A percentile compares a stretch with the other conserved stretches of the same genome.
Conservation (phyloP, 345 rosid species). For the Kandelia obovata region DNA sequence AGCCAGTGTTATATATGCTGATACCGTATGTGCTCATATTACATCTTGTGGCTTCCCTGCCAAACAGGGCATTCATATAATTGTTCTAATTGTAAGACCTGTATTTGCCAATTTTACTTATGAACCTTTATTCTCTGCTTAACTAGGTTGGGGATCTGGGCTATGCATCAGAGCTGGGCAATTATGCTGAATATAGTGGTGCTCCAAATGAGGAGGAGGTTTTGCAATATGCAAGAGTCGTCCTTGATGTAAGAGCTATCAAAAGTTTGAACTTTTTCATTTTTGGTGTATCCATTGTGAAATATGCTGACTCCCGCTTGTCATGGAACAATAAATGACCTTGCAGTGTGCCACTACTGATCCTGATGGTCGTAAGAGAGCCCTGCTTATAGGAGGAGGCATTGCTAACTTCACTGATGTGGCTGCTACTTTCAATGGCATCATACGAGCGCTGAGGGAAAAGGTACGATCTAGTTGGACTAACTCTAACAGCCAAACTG, state of each 20-base stretch:
- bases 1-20: constrained; percentile 98
- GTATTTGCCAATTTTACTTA: background rate
- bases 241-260: constrained; percentile 66
- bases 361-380: constrained; percentile 91
- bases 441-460: constrained; percentile 82
- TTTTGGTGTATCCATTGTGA: background rate
- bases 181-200: constrained; percentile 97
- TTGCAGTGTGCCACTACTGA: constrained; percentile 86
- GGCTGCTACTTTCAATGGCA: constrained; percentile 92
- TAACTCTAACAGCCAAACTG: background rate
- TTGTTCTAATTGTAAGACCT: background rate
- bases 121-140: constrained; percentile 7
- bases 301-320: background rate
- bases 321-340: constrained; percentile 4
- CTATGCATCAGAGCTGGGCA: constrained; percentile 91
- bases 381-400: constrained; percentile 94
- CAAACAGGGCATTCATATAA: background rate
- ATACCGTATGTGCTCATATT: constrained; percentile 52
- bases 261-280: constrained; percentile 3
- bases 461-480: constrained; percentile 44
- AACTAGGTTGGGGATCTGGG: constrained; percentile 96
- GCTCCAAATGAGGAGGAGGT: constrained; percentile 99
- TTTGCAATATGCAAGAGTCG: constrained; percentile 94
- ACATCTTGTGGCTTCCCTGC: background rate
- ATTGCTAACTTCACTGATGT: constrained; percentile 97